Evolutionary conservation across 495 filamentous ascomycete species (phyloP), one percentile per base, ranked within the genome.

Genomic region (Penicillium canescens): DNA sequence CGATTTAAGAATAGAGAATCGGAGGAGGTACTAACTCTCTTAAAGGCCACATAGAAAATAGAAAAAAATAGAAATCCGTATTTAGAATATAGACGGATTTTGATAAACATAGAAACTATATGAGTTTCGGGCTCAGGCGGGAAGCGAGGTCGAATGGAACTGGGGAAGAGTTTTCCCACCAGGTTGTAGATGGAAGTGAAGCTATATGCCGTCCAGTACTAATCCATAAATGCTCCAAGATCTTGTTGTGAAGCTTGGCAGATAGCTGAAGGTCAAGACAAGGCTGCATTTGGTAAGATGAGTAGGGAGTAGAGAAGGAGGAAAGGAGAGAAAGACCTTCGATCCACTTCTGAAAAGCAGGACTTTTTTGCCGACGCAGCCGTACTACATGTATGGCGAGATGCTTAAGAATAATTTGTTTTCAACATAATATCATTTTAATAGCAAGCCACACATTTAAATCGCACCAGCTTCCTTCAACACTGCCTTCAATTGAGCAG

Each of bases 131-230:
- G 5, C 46, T 57, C 36, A 57, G 54, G 42, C 54, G 54, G 34
- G 48, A 57, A 35, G 42, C 42, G 45, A 48, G 42, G 28, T 52
- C 48, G 42, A 57, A 57, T 14, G 48, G 47, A 37, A 57, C 42
- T 11, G 49, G 55, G 26, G 48, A 57, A 28, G 37, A 48, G 33
- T 48, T 39, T 52, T 57, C 55, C 55, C 48, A 57, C 55, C 43
- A 57, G 42, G 42, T 48, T 20, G 42, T 46, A 18, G 48, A 48
- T 8, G 48, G 49, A 21, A 57, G 48, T 11, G 54, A 56, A 52
- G 42, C 42, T 37, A 44, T 4, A 52, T 52, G 38, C 36, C 33
- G 38, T 52, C 49, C 49, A 10, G 55, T 44, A 18, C 55, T 48
- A 52, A 33, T 52, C 55, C 49, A 57, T 14, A 43, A 48, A 43